phyloP scores from a whole-genome alignment of 2,329 filamentous ascomycete species.

The Periconia sp. region DNA sequence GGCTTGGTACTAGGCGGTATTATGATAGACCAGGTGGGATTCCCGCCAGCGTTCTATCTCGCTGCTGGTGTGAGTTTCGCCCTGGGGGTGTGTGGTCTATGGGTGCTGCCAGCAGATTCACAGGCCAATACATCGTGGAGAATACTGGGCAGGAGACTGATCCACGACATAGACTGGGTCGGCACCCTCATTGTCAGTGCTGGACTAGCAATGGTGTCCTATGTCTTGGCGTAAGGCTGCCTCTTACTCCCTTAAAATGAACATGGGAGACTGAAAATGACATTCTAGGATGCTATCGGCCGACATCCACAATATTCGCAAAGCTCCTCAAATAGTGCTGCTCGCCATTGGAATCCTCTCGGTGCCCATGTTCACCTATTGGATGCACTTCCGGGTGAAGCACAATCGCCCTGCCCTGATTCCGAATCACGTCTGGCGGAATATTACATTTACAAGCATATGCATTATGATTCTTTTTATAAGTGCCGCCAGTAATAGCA shows the following conservation, averaged over 20 bases:
- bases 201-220: neutral
- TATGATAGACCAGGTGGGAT: slow-evolving; percentile 3
- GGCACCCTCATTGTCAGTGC: neutral
- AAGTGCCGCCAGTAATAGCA: neutral
- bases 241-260: too few relatives aligned
- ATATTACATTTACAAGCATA: neutral
- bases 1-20: slow-evolving; percentile 3
- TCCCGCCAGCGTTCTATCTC: slow-evolving; percentile 1
- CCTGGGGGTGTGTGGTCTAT: neutral
- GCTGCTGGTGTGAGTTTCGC: slow-evolving; percentile 1
- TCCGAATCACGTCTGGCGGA: slow-evolving; percentile 1
- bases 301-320: too few relatives aligned
- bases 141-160: neutral
- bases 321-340: neutral
- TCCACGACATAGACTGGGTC: slow-evolving; percentile 3
- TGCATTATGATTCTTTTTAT: neutral
- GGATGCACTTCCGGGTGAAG: neutral
- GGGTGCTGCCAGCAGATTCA: neutral
- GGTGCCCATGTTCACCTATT: neutral
- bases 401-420: slow-evolving; percentile 1
- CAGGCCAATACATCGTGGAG: too few relatives aligned
- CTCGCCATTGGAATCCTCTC: neutral
- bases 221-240: neutral
- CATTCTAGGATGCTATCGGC: too few relatives aligned
- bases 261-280: too few relatives aligned